Base-by-base conservation (phyloP, 352 stramenopile species). In the Phytophthora pini region DNA sequence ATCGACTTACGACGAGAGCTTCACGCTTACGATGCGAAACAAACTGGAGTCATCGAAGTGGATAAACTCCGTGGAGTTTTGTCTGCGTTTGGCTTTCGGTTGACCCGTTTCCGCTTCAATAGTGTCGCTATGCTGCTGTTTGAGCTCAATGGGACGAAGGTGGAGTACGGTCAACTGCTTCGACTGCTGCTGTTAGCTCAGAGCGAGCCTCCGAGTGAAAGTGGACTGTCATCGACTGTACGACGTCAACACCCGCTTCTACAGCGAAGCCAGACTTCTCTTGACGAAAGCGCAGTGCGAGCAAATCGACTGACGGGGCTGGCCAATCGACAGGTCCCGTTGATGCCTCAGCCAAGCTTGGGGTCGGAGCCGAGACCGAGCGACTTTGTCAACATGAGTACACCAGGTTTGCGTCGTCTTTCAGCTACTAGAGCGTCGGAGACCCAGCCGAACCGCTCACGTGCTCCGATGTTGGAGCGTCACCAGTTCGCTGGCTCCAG, bases 91-190 rank as follows among this genome's bases (percentile, higher is more conserved):
- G 80, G 80, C 32, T 87, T 86, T 39, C 58, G 57, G 9, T 55
- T 88, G 24, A 86, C 82, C 9, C 61, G 76, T 31, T 88, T 86
- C 26, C 77, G 78, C 26, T 90, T 90, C 43, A 88, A 90, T 60
- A 84, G 64, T 39, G 78, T 90, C 27, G 76, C 74, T 0, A 76
- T 74, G 72, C 48, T 90, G 48, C 56, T 90, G 1, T 89, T 90
- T 29, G 39, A 70, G 9, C 39, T 88, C 2, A 65, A 72, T 8
- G 77, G 68, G 2, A 78, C 68, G 1, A 73, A 54, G 24, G 61
- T 89, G 24, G 71, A 82, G 68, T 85, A 87, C 44, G 56, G 45
- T 0, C 82, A 89, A 64, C 54, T 90, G 3, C 38, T 80, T 39
- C 60, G 68, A 7, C 55, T 90, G 34, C 36, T 88, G 44, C 26